Conservation (phyloP, 139 green algal genomes). For the Dunaliella primolecta region DNA sequence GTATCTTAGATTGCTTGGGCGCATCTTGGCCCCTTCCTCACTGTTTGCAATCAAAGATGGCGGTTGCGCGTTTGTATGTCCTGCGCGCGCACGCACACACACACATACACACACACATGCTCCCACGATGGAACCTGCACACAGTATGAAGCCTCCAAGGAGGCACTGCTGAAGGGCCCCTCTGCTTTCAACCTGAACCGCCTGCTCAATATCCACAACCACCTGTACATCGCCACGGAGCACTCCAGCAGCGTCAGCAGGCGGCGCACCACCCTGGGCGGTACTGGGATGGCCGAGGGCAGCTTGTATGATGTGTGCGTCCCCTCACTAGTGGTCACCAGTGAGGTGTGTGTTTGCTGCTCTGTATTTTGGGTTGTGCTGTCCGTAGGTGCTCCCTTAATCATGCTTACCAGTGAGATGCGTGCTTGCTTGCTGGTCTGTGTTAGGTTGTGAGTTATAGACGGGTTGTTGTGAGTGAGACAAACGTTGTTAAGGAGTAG, state of each 20-base stretch:
- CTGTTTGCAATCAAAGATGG: neutral
- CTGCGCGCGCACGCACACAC: neutral
- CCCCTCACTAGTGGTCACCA: neutral
- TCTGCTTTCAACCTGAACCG: neutral
- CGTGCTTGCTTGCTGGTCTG: too few relatives aligned
- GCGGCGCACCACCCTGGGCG: too few relatives aligned
- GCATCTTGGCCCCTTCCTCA: neutral
- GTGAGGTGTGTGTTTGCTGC: neutral
- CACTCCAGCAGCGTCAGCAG: neutral
- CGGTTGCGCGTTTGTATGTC: neutral
- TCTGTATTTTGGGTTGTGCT: too few relatives aligned
- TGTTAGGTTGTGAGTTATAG: too few relatives aligned
- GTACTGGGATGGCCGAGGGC: neutral
- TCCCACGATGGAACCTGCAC: neutral
- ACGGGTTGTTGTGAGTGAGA: too few relatives aligned
- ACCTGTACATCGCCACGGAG: neutral
- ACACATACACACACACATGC: neutral
- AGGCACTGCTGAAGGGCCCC: neutral
- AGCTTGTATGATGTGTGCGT: too few relatives aligned
- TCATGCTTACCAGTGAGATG: too few relatives aligned
- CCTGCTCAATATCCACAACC: slow-evolving; percentile 1
- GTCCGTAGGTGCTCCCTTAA: too few relatives aligned
- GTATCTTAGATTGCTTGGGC: too few relatives aligned
- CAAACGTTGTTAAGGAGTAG: too few relatives aligned
- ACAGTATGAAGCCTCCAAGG: neutral